Evolutionary conservation across 1,139 yeast species (phyloP).

Genomic region (Martiniozyma asiatica): DNA sequence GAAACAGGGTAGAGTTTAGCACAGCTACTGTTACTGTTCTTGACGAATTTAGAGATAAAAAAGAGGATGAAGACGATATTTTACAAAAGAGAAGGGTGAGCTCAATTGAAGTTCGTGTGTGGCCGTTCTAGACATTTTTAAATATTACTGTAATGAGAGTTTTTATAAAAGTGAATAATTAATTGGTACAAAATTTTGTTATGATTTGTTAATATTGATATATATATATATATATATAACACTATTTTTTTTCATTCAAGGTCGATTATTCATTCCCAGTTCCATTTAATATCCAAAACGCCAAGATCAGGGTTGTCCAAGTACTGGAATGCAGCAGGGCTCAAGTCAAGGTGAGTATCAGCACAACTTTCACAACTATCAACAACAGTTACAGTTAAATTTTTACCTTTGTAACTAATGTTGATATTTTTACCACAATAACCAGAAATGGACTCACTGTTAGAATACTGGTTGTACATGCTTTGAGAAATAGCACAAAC

Average conservation of each 20-base stretch:
- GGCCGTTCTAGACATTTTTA: constrained; percentile 3
- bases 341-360: constrained; percentile 36
- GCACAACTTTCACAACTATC: constrained; percentile 44
- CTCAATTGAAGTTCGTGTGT: constrained; percentile 42
- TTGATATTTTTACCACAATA: constrained; percentile 39
- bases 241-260: too few species aligned
- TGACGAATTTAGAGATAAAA: constrained; percentile 37
- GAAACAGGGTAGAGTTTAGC: constrained; percentile 35
- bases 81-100: constrained; percentile 44
- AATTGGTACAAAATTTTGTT: too few species aligned
- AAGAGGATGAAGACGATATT: constrained; percentile 25
- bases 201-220: too few species aligned
- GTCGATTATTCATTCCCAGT: constrained; percentile 23
- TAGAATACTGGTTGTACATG: constrained; percentile 19
- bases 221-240: too few species aligned
- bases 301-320: constrained; percentile 37
- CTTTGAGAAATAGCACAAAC: constrained; percentile 24
- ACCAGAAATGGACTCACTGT: constrained; percentile 21
- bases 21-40: constrained; percentile 53
- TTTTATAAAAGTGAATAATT: too few species aligned
- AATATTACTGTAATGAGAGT: too few species aligned
- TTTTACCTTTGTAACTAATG: constrained; percentile 30
- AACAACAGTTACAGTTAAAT: constrained; percentile 38
- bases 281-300: constrained; percentile 36
- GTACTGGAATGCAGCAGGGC: constrained; percentile 38